Percentiles rank a stretch among this genome's conserved stretches.
Evolutionary conservation across 768 basidiomycete genomes (phyloP).

Genomic region (Boletus vinaceobasis): DNA sequence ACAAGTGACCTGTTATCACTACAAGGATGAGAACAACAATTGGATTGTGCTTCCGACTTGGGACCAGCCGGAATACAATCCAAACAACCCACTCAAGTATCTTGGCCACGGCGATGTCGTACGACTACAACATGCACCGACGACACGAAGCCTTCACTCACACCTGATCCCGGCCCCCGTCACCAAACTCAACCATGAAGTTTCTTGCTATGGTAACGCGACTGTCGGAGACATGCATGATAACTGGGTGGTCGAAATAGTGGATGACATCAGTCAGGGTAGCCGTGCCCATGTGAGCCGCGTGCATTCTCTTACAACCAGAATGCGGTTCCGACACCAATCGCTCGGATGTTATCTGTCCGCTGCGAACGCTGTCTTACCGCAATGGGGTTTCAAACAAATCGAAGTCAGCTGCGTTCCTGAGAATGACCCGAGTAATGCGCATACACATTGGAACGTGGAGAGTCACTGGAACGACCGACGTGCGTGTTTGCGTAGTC

Average conservation of each 20-base stretch:
- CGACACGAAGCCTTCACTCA: constrained; percentile 89
- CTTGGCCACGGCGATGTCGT: constrained; percentile 74
- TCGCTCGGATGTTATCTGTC: constrained; percentile 81
- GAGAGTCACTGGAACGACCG: constrained; percentile 97
- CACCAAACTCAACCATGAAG: constrained; percentile 85
- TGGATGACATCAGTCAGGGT: constrained; percentile 81
- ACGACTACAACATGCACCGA: constrained; percentile 78
- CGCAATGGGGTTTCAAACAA: constrained; percentile 99
- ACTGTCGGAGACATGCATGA: constrained; percentile 88
- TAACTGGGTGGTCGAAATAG: constrained; percentile 90
- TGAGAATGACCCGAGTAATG: constrained; percentile 75
- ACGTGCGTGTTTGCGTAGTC: constrained; percentile 50
- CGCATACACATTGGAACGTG: constrained; percentile 96
- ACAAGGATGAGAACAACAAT: constrained; percentile 97
- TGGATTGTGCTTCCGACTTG: constrained; percentile 81
- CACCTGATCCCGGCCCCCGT: constrained; percentile 86
- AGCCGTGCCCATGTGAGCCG: constrained; percentile 51
- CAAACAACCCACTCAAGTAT: constrained; percentile 62
- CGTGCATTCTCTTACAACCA: constrained; percentile 89
- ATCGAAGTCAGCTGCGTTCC: constrained; percentile 93
- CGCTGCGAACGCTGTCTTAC: constrained; percentile 84
- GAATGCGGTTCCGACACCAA: constrained; percentile 79
- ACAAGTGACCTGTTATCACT: constrained; percentile 98
- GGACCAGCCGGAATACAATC: constrained; percentile 67
- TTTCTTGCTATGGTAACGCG: constrained; percentile 89